A percentile compares a stretch with the other conserved stretches of the same genome.
Conservation (phyloP, 352 stramenopile species). For the Phytophthora chlamydospora region DNA sequence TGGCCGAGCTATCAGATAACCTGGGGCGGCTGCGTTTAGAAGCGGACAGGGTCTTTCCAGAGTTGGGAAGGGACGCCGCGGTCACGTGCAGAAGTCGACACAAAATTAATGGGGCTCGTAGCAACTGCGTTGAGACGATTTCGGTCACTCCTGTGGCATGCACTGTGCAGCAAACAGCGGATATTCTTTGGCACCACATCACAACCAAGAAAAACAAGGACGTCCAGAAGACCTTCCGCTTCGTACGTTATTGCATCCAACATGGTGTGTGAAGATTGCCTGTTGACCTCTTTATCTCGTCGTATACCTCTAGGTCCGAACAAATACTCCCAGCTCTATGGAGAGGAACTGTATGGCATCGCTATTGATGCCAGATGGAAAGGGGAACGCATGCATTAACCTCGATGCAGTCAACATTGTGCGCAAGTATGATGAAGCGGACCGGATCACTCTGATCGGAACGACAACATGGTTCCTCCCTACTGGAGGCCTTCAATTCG, state of each 20-base stretch:
- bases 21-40: constrained; percentile 21
- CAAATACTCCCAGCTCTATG: constrained; percentile 14
- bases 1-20: constrained; percentile 17
- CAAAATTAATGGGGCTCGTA: not conserved
- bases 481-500: constrained; percentile 34
- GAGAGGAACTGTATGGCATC: constrained; percentile 37
- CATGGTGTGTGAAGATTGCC: not conserved
- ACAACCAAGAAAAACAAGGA: constrained; percentile 36
- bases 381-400: not conserved
- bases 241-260: constrained; percentile 15
- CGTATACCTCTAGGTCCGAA: constrained; percentile 13
- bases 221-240: constrained; percentile 31
- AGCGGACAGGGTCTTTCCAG: constrained; percentile 12
- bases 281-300: constrained; percentile 3
- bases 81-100: constrained; percentile 15
- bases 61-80: not conserved
- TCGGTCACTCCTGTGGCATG: constrained; percentile 29
- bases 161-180: constrained; percentile 13
- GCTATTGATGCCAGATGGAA: constrained; percentile 16
- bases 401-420: constrained; percentile 33
- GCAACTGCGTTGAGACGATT: constrained; percentile 22
- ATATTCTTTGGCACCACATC: constrained; percentile 33
- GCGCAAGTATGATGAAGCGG: constrained; percentile 30
- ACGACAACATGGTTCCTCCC: constrained; percentile 33
- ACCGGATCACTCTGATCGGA: constrained; percentile 28